These are phyloP conservation scores for Pleurotus eryngii DNA, from an alignment of 768 basidiomycete genomes.

Conservation along the genomic window DNA sequence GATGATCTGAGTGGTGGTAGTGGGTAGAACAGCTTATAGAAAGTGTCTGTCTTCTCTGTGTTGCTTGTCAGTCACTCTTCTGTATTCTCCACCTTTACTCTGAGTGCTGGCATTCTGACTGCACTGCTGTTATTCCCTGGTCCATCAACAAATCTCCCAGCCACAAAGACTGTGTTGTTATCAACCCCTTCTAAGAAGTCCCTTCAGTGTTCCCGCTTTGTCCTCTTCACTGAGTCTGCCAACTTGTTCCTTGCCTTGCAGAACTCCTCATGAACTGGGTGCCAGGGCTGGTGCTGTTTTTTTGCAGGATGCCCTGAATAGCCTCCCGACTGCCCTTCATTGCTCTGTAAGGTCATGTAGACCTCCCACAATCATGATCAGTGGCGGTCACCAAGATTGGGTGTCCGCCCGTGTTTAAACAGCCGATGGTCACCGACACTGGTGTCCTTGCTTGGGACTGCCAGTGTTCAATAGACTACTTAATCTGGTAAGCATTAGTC, in stretches of 20 bases:
- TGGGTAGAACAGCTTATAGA: slow-evolving; percentile 1
- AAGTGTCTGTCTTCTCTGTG: background rate
- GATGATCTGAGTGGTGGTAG: slow-evolving; percentile 9
- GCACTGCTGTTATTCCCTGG: slow-evolving; percentile 7
- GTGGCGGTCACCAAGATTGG: no score
- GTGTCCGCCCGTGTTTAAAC: no score
- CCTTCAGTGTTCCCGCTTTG: slow-evolving; percentile 14
- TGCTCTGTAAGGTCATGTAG: slow-evolving; percentile 9
- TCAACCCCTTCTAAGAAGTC: slow-evolving; percentile 10
- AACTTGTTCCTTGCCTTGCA: background rate
- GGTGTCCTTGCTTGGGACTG: no score
- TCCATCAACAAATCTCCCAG: slow-evolving; percentile 10
- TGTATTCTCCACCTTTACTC: background rate
- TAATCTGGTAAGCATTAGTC: no score
- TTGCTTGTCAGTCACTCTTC: background rate
- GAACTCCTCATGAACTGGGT: slow-evolving; percentile 5
- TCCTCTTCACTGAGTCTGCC: background rate
- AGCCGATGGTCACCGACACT: no score
- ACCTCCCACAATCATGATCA: no score
- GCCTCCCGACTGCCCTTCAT: background rate
- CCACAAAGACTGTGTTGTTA: slow-evolving; percentile 10
- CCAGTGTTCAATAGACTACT: no score
- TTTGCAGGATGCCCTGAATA: background rate
- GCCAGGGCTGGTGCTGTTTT: background rate
- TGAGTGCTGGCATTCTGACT: slow-evolving; percentile 10